Base-by-base conservation (phyloP, 768 basidiomycete genomes). In the Tricholoma sp. region DNA sequence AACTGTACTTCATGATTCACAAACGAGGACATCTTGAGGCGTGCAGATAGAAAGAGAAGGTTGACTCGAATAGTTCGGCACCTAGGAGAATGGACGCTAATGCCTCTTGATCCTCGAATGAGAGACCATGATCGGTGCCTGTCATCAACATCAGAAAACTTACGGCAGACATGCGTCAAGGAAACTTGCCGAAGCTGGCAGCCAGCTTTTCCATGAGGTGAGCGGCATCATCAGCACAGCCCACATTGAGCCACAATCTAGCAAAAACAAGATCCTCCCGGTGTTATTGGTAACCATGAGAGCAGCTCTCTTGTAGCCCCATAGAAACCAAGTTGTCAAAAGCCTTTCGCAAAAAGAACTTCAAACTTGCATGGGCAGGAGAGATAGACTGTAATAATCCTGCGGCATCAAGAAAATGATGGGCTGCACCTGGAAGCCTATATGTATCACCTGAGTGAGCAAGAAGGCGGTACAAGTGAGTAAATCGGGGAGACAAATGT, bases 41-140 rank as follows among this genome's bases (percentile, higher is more conserved):
- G 69, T 94, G 91, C 27, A 85, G 71, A 72, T 94, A 94, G 74
- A 89, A 96, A 7, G 78, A 75, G 64, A 85, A 84, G 54, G 84
- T 79, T 4, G 86, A 83, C 59, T 83, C 78, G 52, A 84, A 80
- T 27, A 81, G 60, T 46, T 79, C 77, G 24, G 74, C 74, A 46
- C 76, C 74, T 24, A 89, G 88, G 54, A 92, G 77, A 56, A 91
- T 79, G 14, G 73, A 71, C 1, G 74, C 71, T 39, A 94, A 70
- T 0, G 88, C 82, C 61, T 85, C 83, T 39, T 76, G 71, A 62
- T 90, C 89, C 63, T 89, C 88, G 27, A 68, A 68, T 18, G 79
- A 78, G 45, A 85, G 70, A 22, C 75, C 75, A 64, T 72, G 79
- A 55, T 80, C 78, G 39, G 78, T 69, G 52, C 77, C 81, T 84